Base-by-base conservation (phyloP, 129 eudicot genomes). In the Flaveria brownii region DNA sequence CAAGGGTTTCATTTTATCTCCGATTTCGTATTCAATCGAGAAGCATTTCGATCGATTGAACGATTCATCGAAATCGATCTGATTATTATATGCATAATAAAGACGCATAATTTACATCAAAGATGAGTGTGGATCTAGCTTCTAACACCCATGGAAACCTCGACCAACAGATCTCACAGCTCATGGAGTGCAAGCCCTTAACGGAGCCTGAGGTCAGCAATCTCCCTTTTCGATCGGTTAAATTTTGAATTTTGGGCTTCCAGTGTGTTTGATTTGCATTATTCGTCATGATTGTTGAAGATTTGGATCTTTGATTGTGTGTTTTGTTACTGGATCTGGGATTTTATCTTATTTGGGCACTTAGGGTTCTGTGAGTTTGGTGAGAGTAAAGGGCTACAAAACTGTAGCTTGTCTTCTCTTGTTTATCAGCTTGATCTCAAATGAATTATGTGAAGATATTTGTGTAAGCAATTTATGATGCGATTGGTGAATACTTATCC, bases 161-260 rank as follows among this genome's bases (percentile, higher is more conserved):
- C 56, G 97, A 89, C 77, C 91, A 91, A 55, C 90, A 91, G 87
- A 87, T 91, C 86, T 77, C 89, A 45, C 96, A 88, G 88, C 97
- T 91, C 70, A 87, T 88, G 90, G 89, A 91, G 92, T 91, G 97
- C 95, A 91, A 91, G 73, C 96, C 97, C 49, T 85, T 91, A 67
- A 83, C 86, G 68, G 97, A 89, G 86, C 91, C 89, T 43, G 92
- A 89, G 86, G 86, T 88, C 67, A 64, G 14, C 30, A 61, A 20
- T 30, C 8, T 15, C 46, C 6, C 43, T 18, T 10, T 71, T 23
- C 62, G 14, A 36, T 71, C 47, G 43, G 5, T 23, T 45, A 36
- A 42, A 22, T 20, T 23, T 10, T 55, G 28, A 6, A 55, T 36
- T 70, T 51, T 3, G 33, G 17, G 65, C 12, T 66, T 42, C 15